Conservation (phyloP, 75 land plant genomes). For the Selaginella moellendorffii region DNA sequence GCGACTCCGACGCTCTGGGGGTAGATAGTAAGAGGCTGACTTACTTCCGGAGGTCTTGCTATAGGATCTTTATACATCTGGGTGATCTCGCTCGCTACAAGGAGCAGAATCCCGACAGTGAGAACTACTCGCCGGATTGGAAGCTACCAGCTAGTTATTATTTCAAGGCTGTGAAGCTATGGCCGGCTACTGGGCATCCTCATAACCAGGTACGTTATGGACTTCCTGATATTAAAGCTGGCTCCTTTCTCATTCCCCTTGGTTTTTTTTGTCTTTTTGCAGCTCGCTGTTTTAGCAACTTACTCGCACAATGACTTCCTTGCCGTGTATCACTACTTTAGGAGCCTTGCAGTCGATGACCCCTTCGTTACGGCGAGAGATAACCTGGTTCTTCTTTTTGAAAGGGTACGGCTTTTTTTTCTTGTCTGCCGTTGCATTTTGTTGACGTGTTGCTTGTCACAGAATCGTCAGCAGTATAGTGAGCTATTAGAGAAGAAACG, state of each 20-base stretch:
- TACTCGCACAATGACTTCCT: slow-evolving; percentile 67
- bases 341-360: slow-evolving; percentile 71
- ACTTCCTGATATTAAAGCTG: neutral
- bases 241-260: slow-evolving; percentile 1
- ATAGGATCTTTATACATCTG: slow-evolving; percentile 74
- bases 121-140: slow-evolving; percentile 42
- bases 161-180: slow-evolving; percentile 56
- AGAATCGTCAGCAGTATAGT: slow-evolving; percentile 19
- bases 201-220: slow-evolving; percentile 68
- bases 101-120: slow-evolving; percentile 52
- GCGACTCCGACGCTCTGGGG: neutral
- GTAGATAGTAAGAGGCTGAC: slow-evolving; percentile 25
- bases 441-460: slow-evolving; percentile 11
- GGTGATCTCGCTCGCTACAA: slow-evolving; percentile 96
- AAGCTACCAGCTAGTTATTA: slow-evolving; percentile 76
- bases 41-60: slow-evolving; percentile 60
- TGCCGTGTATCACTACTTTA: slow-evolving; percentile 69
- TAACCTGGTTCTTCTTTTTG: slow-evolving; percentile 72
- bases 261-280: slow-evolving; percentile 8
- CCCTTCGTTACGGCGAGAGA: slow-evolving; percentile 79
- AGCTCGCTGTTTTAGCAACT: slow-evolving; percentile 84
- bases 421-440: no score
- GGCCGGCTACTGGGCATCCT: slow-evolving; percentile 83
- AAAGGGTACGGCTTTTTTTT: slow-evolving; percentile 49
- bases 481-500: slow-evolving; percentile 7